Base-by-base conservation (phyloP, 2,329 filamentous ascomycete species). In the Cladorrhinum sp. region DNA sequence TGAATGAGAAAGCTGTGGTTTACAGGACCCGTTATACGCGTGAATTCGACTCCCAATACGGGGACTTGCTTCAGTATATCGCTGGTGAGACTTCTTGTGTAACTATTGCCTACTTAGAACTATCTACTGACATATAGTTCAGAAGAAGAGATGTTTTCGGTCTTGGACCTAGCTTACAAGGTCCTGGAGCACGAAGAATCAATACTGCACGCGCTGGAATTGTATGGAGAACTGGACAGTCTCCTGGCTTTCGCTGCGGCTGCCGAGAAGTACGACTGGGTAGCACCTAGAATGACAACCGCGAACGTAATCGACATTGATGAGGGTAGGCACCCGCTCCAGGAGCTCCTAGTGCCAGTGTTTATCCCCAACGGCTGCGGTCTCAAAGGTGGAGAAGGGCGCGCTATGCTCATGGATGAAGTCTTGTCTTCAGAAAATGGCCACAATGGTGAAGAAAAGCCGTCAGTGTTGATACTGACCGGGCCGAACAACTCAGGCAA, bases 401-500 rank as follows among this genome's bases (percentile, higher is more conserved):
- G 20, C 2, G 41, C 3, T 18, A 45, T 45, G 16, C 16, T 45
- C 5, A 2, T 20, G 7, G 16, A 18, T 18, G 41, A 45, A 18
- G 6, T 13, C 20, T 18, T 5, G 10, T 12, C 16, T 22, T 45
- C 41, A 18, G 7, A 5, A 20, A 45, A 13, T 20, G 41, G 41
- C 3, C 16, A 12, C 2, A 20, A 20, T n/a, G 24, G 23, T 32
- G 27, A 41, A 13, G 12, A 9, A 3, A 36, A 29, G 13, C 86
- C 90, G 12, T 91, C 84, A 65, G 88, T 92, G 76, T 72, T 97
- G 12, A 77, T 97, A 5, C 75, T 99, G 68, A 98, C 95, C 0
- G 95, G 95, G 0, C 93, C 95, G 3, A 99, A 99, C 68, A 96
- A 95, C 72, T 98, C 95, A 0, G 95, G 95, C 0, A 99, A 99